A percentile compares a stretch with the other conserved stretches of the same genome.
Evolutionary conservation across 2,329 filamentous ascomycete species (phyloP).

Genomic region (Graphiopsis chlorocephala): DNA sequence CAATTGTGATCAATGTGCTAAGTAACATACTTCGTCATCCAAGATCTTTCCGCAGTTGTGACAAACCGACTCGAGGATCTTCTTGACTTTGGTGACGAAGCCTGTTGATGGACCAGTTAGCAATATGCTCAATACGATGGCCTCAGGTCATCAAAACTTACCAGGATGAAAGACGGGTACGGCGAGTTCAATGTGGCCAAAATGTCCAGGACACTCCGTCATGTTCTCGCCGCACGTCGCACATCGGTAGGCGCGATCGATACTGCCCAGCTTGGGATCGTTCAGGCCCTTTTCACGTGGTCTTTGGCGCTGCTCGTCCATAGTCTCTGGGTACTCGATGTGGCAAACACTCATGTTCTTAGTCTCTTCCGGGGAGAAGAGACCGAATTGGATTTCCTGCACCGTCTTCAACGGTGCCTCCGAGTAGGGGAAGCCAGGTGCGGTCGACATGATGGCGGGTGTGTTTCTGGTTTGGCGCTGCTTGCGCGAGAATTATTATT

Average conservation of each 20-base stretch:
- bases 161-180: constrained; percentile 89
- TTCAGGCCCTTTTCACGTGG: constrained; percentile 91
- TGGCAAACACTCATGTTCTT: constrained; percentile 98
- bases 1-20: constrained; percentile 26
- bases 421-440: constrained; percentile 80
- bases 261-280: constrained; percentile 91
- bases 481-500: constrained; percentile 10
- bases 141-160: constrained; percentile 36
- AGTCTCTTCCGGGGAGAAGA: constrained; percentile 97
- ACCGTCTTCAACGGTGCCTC: constrained; percentile 96
- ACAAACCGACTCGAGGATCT: constrained; percentile 97
- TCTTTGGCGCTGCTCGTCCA: constrained; percentile 92
- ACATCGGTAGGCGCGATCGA: constrained; percentile 93
- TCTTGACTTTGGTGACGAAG: constrained; percentile 99
- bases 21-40: constrained; percentile 93
- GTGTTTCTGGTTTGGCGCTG: constrained; percentile 17
- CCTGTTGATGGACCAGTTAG: constrained; percentile 52
- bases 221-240: constrained; percentile 95
- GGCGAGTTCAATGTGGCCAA: constrained; percentile 96
- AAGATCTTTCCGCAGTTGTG: constrained; percentile 98
- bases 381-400: constrained; percentile 98
- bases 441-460: constrained; percentile 76
- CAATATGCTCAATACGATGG: neutral
- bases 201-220: constrained; percentile 94
- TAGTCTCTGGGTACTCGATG: constrained; percentile 97